phyloP scores from a whole-genome alignment of 495 filamentous ascomycete genomes.

The Penicillium ucsense region DNA sequence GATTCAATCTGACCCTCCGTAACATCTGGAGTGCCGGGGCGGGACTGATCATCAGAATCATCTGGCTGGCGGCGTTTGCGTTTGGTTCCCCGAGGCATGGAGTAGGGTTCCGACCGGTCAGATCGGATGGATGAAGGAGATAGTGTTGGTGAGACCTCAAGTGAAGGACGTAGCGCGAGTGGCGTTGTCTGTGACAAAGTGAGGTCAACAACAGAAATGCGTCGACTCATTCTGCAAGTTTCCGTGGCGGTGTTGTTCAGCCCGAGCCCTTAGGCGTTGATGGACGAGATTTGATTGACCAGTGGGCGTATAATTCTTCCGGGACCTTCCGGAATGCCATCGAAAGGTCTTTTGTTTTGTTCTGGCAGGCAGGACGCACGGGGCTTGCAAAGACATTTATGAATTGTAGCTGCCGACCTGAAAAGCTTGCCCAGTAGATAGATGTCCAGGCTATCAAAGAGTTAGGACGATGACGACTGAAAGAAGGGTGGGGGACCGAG shows the following conservation, averaged over 20 bases:
- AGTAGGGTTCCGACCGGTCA: background rate
- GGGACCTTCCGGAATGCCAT: too few relatives aligned
- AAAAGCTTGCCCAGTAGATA: too few relatives aligned
- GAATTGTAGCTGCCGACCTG: too few relatives aligned
- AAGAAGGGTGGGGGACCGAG: background rate
- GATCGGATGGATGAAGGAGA: background rate
- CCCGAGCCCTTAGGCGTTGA: too few relatives aligned
- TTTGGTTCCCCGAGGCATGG: constrained; percentile 9
- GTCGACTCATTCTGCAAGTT: constrained; percentile 7
- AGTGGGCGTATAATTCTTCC: too few relatives aligned
- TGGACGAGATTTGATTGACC: too few relatives aligned
- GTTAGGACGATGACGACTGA: background rate
- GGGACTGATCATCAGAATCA: background rate
- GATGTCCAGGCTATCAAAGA: background rate
- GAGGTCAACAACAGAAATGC: constrained; percentile 9
- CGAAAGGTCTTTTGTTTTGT: too few relatives aligned
- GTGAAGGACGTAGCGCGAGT: background rate
- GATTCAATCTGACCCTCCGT: constrained; percentile 1
- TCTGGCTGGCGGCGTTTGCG: constrained; percentile 8
- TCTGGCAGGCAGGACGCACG: too few relatives aligned
- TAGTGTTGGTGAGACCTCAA: background rate
- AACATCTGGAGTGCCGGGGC: background rate
- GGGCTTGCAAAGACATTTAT: too few relatives aligned
- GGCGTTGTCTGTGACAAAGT: background rate
- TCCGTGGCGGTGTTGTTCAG: too few relatives aligned